phyloP scores from a whole-genome alignment of 768 basidiomycete species.

The Naganishia friedmannii region DNA sequence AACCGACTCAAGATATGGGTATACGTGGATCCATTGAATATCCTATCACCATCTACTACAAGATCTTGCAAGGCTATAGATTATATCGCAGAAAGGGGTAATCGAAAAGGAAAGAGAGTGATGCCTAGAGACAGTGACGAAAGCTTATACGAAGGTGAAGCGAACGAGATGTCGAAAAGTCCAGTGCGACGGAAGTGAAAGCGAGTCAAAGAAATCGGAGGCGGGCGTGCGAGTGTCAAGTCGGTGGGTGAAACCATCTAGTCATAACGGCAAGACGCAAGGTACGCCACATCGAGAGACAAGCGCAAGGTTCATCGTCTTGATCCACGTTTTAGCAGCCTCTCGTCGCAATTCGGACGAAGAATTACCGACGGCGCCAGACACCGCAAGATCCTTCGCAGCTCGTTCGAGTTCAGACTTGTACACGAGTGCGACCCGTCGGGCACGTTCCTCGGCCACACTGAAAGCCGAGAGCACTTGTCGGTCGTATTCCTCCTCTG shows the following conservation, averaged over 20 bases:
- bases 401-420: slow-evolving; percentile 48
- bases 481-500: slow-evolving; percentile 44
- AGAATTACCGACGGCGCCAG: not conserved
- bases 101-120: not conserved
- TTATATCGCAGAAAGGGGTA: not conserved
- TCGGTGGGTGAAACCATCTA: not conserved
- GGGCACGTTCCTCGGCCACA: slow-evolving; percentile 47
- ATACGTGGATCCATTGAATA: not conserved
- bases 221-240: too few relatives aligned
- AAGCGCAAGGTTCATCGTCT: slow-evolving; percentile 23
- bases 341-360: slow-evolving; percentile 11
- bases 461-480: slow-evolving; percentile 47
- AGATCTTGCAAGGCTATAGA: not conserved
- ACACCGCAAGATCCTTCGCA: slow-evolving; percentile 22
- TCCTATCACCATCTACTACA: slow-evolving; percentile 1
- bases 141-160: not conserved
- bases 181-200: not conserved
- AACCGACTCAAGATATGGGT: too few relatives aligned
- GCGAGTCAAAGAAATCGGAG: not conserved
- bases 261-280: slow-evolving; percentile 17
- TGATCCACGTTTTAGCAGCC: slow-evolving; percentile 26
- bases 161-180: not conserved
- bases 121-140: not conserved
- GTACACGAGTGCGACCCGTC: slow-evolving; percentile 41
- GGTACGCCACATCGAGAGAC: slow-evolving; percentile 16